phyloP scores from a whole-genome alignment of 371 early-diverging fungal genomes.

The Mortierella sp. region DNA sequence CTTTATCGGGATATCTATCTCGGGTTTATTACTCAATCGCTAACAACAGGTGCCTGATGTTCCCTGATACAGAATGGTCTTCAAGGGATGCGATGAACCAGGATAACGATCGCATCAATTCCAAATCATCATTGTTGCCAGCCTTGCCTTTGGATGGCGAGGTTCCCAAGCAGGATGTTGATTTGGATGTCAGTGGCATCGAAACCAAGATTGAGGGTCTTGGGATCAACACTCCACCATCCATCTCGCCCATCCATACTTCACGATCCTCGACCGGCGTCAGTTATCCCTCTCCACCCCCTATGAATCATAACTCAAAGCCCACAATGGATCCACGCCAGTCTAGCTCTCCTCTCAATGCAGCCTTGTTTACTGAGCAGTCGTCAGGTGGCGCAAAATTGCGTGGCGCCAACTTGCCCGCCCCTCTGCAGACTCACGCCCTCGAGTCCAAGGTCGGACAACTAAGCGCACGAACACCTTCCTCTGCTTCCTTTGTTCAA shows the following conservation, averaged over 20 bases:
- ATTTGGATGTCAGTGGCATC: conserved; percentile 17
- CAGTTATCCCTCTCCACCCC: conserved; percentile 33
- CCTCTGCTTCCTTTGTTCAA: conserved; percentile 11
- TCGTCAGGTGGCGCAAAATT: conserved; percentile 4
- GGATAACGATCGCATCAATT: neutral
- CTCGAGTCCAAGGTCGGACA: conserved; percentile 14
- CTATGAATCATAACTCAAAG: conserved; percentile 3
- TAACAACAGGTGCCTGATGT: neutral
- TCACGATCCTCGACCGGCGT: conserved; percentile 21
- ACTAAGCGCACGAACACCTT: conserved; percentile 5
- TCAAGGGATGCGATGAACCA: conserved; percentile 29
- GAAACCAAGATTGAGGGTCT: conserved; percentile 35
- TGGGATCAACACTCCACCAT: conserved; percentile 21
- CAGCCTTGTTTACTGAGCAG: conserved; percentile 6
- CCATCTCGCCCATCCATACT: neutral
- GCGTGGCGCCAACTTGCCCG: conserved; percentile 20
- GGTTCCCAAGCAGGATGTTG: neutral
- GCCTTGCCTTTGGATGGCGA: conserved; percentile 40
- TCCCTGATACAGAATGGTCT: conserved; percentile 27
- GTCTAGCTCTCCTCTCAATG: conserved; percentile 5
- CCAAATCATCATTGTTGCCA: conserved; percentile 36
- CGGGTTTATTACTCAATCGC: neutral
- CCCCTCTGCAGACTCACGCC: conserved; percentile 35
- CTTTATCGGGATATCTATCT: neutral
- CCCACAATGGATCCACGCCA: conserved; percentile 19